These are phyloP conservation scores for Cochlearia excelsa DNA, from an alignment of 345 rosid genomes.

Conservation along the genomic window DNA sequence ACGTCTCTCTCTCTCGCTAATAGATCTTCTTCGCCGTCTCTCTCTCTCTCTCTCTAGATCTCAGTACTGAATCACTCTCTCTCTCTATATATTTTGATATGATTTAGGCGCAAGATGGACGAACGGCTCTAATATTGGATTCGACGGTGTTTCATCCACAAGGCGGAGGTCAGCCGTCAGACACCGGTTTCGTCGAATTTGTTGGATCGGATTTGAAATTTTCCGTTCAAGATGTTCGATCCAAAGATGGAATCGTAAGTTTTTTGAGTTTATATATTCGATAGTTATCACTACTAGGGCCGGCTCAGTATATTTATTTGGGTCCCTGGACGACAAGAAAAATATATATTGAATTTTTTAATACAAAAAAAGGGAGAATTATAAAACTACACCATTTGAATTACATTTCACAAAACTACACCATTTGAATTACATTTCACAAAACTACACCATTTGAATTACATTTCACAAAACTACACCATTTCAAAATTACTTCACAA, in stretches of 20 bases:
- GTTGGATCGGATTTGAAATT: conserved; percentile 42
- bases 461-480: too few species aligned
- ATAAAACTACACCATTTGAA: too few species aligned
- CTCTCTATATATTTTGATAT: not conserved
- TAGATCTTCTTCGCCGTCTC: not conserved
- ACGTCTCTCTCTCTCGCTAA: not conserved
- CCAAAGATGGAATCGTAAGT: conserved; percentile 60
- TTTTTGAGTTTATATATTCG: not conserved
- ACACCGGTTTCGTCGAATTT: conserved; percentile 52
- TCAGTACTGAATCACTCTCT: conserved; percentile 11
- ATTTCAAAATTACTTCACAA: too few species aligned
- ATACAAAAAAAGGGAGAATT: too few species aligned
- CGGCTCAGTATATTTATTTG: too few species aligned
- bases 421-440: too few species aligned
- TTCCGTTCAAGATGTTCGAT: conserved; percentile 75
- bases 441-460: too few species aligned
- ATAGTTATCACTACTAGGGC: too few species aligned
- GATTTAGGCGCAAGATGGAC: conserved; percentile 61
- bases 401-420: too few species aligned
- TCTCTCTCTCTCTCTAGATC: not conserved
- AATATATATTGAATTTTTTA: too few species aligned
- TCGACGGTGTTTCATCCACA: conserved; percentile 89
- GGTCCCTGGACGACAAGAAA: too few species aligned
- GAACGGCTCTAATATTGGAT: conserved; percentile 55
- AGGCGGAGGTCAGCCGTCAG: conserved; percentile 93